Conservation (phyloP, 306 rosid species). For the Abrus pulchellus region DNA sequence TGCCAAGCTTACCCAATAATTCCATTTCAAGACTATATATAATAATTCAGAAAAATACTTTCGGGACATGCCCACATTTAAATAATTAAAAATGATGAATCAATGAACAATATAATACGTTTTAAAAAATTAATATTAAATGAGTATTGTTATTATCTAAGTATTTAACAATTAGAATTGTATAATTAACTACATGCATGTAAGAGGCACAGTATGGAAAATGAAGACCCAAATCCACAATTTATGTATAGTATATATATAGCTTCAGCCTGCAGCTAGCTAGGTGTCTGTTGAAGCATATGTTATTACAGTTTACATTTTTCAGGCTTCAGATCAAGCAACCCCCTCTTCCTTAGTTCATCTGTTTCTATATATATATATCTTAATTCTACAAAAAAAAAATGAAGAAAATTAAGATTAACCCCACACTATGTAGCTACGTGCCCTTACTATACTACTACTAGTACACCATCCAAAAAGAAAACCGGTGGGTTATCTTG, state of each 20-base stretch:
- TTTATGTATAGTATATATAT: not conserved
- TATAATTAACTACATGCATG: not conserved
- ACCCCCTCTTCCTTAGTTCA: not conserved
- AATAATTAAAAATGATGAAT: too few species aligned
- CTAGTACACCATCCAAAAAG: constrained; percentile 41
- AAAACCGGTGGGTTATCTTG: constrained; percentile 62
- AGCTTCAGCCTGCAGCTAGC: constrained; percentile 37
- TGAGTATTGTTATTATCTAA: too few species aligned
- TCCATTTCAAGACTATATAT: constrained; percentile 45
- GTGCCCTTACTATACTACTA: constrained; percentile 10
- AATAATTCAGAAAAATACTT: not conserved
- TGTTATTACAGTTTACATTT: constrained; percentile 44
- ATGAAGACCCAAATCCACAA: not conserved
- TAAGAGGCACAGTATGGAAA: constrained; percentile 37
- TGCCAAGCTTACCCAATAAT: constrained; percentile 55
- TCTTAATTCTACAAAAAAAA: too few species aligned
- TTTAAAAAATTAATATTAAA: too few species aligned
- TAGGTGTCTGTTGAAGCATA: constrained; percentile 47
- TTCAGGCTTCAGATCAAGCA: constrained; percentile 34
- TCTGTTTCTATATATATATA: not conserved
- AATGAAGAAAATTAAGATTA: not conserved
- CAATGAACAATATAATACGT: too few species aligned
- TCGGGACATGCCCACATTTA: too few species aligned
- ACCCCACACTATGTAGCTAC: constrained; percentile 55
- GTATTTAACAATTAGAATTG: too few species aligned